phyloP scores from a whole-genome alignment of 2,329 filamentous ascomycete genomes.

The Akanthomyces lecanii region DNA sequence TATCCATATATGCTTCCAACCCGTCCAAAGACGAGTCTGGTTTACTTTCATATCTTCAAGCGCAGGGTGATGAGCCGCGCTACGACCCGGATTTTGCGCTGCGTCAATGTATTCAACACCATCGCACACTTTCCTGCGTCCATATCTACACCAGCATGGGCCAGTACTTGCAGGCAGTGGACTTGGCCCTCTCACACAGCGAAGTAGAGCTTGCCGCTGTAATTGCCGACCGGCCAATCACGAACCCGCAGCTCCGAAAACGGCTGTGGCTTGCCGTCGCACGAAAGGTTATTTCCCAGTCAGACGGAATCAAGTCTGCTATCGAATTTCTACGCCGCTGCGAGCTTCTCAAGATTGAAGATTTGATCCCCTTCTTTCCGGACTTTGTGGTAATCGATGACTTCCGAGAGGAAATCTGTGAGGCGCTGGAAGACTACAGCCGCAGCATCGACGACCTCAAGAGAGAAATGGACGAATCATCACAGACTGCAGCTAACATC shows the following conservation, averaged over 20 bases:
- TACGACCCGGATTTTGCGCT: conserved; percentile 97
- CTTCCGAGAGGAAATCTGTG: conserved; percentile 97
- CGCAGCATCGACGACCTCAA: conserved; percentile 84
- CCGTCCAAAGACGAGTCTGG: conserved; percentile 78
- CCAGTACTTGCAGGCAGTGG: conserved; percentile 88
- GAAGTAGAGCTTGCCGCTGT: conserved; percentile 85
- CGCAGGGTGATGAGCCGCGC: conserved; percentile 77
- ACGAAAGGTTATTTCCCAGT: conserved; percentile 85
- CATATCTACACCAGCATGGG: conserved; percentile 98
- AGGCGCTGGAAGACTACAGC: conserved; percentile 87
- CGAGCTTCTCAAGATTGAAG: conserved; percentile 89
- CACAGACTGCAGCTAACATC: conserved; percentile 84
- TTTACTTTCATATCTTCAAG: conserved; percentile 82
- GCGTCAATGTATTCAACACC: conserved; percentile 89
- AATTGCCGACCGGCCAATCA: conserved; percentile 81
- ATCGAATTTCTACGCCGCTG: conserved; percentile 92
- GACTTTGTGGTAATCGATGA: conserved; percentile 99
- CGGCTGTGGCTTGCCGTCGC: conserved; percentile 94
- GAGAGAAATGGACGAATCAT: conserved; percentile 92
- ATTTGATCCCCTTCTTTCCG: conserved; percentile 96
- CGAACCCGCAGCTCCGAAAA: conserved; percentile 77
- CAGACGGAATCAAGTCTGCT: conserved; percentile 82
- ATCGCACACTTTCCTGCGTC: conserved; percentile 88
- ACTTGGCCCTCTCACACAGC: conserved; percentile 83
- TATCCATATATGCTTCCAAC: conserved; percentile 91